Percentiles rank a stretch among this genome's conserved stretches.
These are phyloP conservation scores for Heliamphora exappendiculata DNA, from an alignment of 148 eudicot species.

Conservation along the genomic window DNA sequence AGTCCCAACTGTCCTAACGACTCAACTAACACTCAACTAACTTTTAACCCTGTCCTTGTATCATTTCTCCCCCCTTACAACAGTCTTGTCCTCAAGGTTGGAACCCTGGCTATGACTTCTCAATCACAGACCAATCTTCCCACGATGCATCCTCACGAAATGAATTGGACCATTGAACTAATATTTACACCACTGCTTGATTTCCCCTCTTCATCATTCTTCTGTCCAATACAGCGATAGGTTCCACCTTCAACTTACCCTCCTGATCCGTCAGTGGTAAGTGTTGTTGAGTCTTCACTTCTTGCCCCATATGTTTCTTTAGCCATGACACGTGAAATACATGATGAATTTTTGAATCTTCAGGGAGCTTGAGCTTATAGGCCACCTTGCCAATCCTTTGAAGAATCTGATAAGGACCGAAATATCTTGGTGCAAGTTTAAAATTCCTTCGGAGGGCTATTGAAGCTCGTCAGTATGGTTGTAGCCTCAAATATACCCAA, in stretches of 20 bases:
- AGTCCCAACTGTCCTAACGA: no score
- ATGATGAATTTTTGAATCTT: background rate
- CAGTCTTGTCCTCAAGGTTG: background rate
- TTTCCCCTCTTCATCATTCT: background rate
- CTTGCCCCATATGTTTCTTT: background rate
- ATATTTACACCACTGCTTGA: background rate
- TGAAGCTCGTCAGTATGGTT: no score
- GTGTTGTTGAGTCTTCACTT: no score
- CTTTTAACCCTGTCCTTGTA: no score
- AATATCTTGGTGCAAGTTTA: no score
- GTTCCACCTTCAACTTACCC: background rate
- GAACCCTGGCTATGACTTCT: background rate
- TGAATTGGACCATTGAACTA: background rate
- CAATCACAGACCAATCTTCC: rapidly evolving
- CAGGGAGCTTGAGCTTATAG: no score
- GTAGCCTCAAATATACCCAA: no score
- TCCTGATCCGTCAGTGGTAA: background rate
- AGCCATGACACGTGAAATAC: background rate
- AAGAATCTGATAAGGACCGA: no score
- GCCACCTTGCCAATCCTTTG: no score
- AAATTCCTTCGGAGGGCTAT: no score
- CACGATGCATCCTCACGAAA: background rate
- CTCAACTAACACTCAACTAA: no score
- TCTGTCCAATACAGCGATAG: background rate
- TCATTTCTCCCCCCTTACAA: background rate